phyloP scores from a whole-genome alignment of 768 basidiomycete genomes.

The Heimioporus sp. region DNA sequence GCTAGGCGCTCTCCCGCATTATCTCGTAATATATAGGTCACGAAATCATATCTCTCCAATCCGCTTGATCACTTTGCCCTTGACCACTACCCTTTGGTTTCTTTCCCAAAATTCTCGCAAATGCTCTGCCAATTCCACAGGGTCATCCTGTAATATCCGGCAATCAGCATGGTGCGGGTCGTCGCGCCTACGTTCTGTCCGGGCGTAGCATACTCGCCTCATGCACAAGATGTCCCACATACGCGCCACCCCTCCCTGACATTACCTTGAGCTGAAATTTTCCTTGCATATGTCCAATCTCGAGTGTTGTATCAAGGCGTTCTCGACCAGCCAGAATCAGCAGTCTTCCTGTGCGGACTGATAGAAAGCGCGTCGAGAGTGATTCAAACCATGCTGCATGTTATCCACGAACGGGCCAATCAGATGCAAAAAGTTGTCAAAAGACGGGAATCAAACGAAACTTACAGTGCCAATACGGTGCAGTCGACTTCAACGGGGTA shows the following conservation, averaged over 20 bases:
- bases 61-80: constrained; percentile 46
- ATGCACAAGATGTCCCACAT: constrained; percentile 90
- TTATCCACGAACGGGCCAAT: too few species aligned
- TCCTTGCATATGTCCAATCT: constrained; percentile 96
- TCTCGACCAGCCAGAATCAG: constrained; percentile 93
- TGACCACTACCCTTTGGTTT: constrained; percentile 72
- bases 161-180: neutral
- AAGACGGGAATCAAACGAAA: neutral
- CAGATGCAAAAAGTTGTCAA: neutral
- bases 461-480: constrained; percentile 88
- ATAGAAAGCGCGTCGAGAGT: constrained; percentile 77
- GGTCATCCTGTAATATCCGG: constrained; percentile 66
- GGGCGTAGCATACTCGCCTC: constrained; percentile 54
- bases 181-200: too few species aligned
- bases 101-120: constrained; percentile 88
- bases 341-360: constrained; percentile 75
- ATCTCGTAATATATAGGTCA: too few species aligned
- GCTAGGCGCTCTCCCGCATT: too few species aligned
- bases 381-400: constrained; percentile 87
- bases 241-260: constrained; percentile 38
- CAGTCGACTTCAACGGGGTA: constrained; percentile 79
- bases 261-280: constrained; percentile 95
- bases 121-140: constrained; percentile 72
- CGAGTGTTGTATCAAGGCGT: constrained; percentile 86
- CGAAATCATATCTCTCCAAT: constrained; percentile 45